Base-by-base conservation (phyloP, 805 yeast species). In the Lachancea quebecensis region DNA sequence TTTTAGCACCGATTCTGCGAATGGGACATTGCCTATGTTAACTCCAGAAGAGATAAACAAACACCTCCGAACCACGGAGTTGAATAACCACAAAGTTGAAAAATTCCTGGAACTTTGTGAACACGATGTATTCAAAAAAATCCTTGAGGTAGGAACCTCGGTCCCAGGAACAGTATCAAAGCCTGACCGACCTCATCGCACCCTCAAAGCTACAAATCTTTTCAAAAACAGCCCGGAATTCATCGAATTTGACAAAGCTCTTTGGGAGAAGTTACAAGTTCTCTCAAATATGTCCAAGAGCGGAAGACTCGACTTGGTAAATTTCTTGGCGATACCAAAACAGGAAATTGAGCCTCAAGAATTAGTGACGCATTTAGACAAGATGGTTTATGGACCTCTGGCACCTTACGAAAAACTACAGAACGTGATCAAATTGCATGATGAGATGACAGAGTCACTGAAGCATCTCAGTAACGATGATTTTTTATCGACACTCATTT, bases 201-300 rank as follows among this genome's bases (percentile, higher is more conserved):
- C 48, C 1, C 53, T 58, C 17, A 57, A 52, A 21, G 53, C 56
- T 1, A 33, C 57, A 2, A 56, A 55, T 21, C 38, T 64, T 12
- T 64, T 64, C 35, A 58, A 57, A 35, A 64, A 64, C 41, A 62
- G 63, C 27, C 60, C 60, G 0, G 66, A 62, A 35, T 64, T 51
- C 46, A 44, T 51, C n/a, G 60, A 62, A 33, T 64, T 51, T 40
- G 62, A 60, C 46, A 54, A 49, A 28, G 10, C 52, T 21, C 32
- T 64, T 21, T 42, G 52, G 33, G 59, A 50, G 12, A 64, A 60
- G 40, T 39, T 62, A 15, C 39, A 45, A 29, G 41, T 51, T 14
- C 38, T 63, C 15, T 45, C 55, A 8, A 47, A 46, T n/a, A 30
- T 62, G 16, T 44, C 58, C 10, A 15, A 35, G 10, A 48, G 50